Base-by-base conservation (phyloP, 345 rosid species). In the Clarkia xantiana region DNA sequence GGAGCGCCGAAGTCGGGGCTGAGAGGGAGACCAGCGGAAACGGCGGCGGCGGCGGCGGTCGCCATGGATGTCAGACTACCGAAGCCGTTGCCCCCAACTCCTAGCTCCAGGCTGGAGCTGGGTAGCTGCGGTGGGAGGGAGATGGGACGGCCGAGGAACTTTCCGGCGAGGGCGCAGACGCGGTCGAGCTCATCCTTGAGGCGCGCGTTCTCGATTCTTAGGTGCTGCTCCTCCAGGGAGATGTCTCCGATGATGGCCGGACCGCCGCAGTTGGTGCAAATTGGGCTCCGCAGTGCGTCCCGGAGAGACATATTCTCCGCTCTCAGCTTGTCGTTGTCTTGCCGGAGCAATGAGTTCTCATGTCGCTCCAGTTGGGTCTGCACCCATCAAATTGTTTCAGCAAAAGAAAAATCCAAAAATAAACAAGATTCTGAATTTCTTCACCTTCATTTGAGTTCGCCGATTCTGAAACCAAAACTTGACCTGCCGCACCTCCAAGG, bases 381-480 rank as follows among this genome's bases (percentile, higher is more conserved):
- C 62, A 25, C n/a, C 42, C 40, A 19, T 23, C 15, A 23, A 18
- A n/a, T 19, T 14, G n/a, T n/a, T n/a, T n/a, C n/a, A n/a, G n/a
- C n/a, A n/a, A n/a, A n/a, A n/a, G n/a, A 23, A 16, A 18, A 18
- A 52, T 14, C 15, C 13, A n/a, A 49, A 12, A 23, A 49, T 9
- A 20, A 53, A 34, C 1, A 3, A 8, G 13, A n/a, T 10, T n/a
- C n/a, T n/a, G n/a, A n/a, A n/a, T n/a, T 9, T 40, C 34, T 49
- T 48, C 66, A 87, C 96, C 94, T 87, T 87, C 96, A 87, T 84
- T 45, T 87, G 96, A 58, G 96, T 87, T 0, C 96, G 76, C 14
- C 96, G 91, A 67, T 87, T 87, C 52, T 87, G 96, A 61, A 87
- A 87, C 96, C 96, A 87, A 70, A 87, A 87, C 79, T 87, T 87